A percentile compares a stretch with the other conserved stretches of the same genome.
These are phyloP conservation scores for Torrubiellomyces zombiae DNA, from an alignment of 2,329 filamentous ascomycete species.

Conservation along the genomic window DNA sequence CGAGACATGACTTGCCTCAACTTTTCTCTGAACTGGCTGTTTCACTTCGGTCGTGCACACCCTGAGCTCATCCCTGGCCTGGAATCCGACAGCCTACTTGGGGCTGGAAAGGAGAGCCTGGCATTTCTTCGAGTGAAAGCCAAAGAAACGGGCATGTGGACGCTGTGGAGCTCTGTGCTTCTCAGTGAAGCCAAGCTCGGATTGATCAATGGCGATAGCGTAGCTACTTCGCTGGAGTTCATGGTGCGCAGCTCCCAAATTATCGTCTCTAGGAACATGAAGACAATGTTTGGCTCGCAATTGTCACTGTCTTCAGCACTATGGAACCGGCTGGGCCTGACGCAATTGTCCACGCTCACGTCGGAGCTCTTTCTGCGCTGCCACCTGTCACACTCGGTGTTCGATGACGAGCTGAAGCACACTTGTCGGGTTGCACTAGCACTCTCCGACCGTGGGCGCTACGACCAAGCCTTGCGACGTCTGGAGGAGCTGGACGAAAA, in stretches of 20 bases:
- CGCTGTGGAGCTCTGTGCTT: slow-evolving; percentile 65
- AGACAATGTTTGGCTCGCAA: slow-evolving; percentile 55
- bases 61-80: slow-evolving; percentile 55
- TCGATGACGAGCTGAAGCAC: slow-evolving; percentile 67
- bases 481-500: slow-evolving; percentile 35
- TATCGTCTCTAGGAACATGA: slow-evolving; percentile 60
- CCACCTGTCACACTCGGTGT: slow-evolving; percentile 37
- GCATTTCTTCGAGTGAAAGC: slow-evolving; percentile 74
- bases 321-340: slow-evolving; percentile 57
- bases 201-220: slow-evolving; percentile 52
- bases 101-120: slow-evolving; percentile 65
- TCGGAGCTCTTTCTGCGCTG: slow-evolving; percentile 64
- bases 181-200: slow-evolving; percentile 73
- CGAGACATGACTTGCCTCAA: slow-evolving; percentile 86
- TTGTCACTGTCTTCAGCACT: slow-evolving; percentile 56
- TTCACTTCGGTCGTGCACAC: slow-evolving; percentile 80
- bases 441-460: slow-evolving; percentile 49
- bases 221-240: slow-evolving; percentile 51
- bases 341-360: slow-evolving; percentile 36
- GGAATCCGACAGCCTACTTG: slow-evolving; percentile 57
- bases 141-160: slow-evolving; percentile 74
- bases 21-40: slow-evolving; percentile 90
- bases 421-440: slow-evolving; percentile 49
- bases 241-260: slow-evolving; percentile 72
- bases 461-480: slow-evolving; percentile 42